Base-by-base conservation (phyloP, 257 asterid species). In the Plantago ovata region DNA sequence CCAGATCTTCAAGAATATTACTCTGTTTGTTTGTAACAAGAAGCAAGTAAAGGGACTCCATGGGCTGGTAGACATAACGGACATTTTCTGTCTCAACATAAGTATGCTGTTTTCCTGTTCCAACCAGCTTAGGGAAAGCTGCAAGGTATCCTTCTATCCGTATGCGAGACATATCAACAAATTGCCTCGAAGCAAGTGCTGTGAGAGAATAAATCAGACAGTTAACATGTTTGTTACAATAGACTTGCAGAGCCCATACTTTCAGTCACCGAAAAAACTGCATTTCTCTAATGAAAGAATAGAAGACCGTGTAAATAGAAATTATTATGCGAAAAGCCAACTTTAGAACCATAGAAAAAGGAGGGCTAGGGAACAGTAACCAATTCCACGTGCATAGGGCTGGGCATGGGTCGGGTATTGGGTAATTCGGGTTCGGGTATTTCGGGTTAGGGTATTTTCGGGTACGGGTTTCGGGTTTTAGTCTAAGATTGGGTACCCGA, bases 81-180 rank as follows among this genome's bases (percentile, higher is more conserved):
- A 87, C 94, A 77, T 85, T 91, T 66, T 87, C 98, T 10, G 96
- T 87, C 87, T 87, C 98, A 54, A 91, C 67, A 61, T 76, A 91
- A 52, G 98, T 87, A 68, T 91, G 98, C 33, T 91, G 92, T 66
- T 91, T 87, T 69, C 98, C 96, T 38, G 76, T 77, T 71, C 95
- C 96, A 64, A 87, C 92, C 83, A 91, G 74, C 71, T 87, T 91
- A 51, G 96, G 96, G 61, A 91, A 85, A 61, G 96, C 98, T 57
- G 95, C 95, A 77, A 91, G 94, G 77, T 87, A 88, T 39, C 96
- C 98, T 78, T 91, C 98, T 67, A 91, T 91, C 62, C 98, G 77
- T 64, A 83, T 85, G 61, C 92, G 96, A 65, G 98, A 83, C 96
- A 91, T 87, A 59, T 87, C 94, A 38, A 91, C 98, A 83, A 75